A percentile compares a stretch with the other conserved stretches of the same genome.
Evolutionary conservation across 208 protist species (phyloP).

Genomic region (Tetramitus jugosus): DNA sequence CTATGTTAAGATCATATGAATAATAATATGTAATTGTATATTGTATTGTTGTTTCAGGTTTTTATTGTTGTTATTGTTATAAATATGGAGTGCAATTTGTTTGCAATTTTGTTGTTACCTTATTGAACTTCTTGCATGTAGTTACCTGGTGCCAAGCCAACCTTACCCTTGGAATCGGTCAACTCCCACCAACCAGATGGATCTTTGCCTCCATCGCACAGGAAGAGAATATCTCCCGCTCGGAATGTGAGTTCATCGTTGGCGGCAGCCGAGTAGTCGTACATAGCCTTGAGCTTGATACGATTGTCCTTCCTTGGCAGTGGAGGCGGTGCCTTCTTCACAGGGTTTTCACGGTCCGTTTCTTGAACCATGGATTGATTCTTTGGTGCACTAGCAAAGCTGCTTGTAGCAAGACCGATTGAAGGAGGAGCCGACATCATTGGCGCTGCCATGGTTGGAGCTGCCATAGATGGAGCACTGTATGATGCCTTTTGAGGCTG

Average conservation of each 20-base stretch:
- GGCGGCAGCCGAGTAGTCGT: slow-evolving; percentile 1
- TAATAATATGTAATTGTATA: too few relatives aligned
- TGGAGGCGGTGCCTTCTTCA: not conserved
- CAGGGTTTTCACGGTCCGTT: too few relatives aligned
- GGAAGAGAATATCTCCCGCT: not conserved
- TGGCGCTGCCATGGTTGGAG: not conserved
- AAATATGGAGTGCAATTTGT: too few relatives aligned
- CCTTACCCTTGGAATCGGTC: not conserved
- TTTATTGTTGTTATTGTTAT: too few relatives aligned
- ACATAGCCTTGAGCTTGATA: not conserved
- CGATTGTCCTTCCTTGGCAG: not conserved
- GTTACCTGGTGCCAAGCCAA: not conserved
- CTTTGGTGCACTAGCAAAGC: not conserved
- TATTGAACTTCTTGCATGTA: slow-evolving; percentile 5
- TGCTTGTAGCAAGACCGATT: not conserved
- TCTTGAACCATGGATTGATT: not conserved
- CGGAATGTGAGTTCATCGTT: not conserved
- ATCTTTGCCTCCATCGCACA: not conserved
- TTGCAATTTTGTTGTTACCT: too few relatives aligned
- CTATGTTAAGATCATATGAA: too few relatives aligned
- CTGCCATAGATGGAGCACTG: not conserved
- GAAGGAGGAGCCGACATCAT: too few relatives aligned
- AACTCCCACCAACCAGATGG: slow-evolving; percentile 22
- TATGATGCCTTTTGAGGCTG: not conserved
- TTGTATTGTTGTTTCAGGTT: too few relatives aligned